Percentiles rank a stretch among this genome's conserved stretches.
Evolutionary conservation across 2,329 filamentous ascomycete species (phyloP).

Genomic region (Aureobasidium lini): DNA sequence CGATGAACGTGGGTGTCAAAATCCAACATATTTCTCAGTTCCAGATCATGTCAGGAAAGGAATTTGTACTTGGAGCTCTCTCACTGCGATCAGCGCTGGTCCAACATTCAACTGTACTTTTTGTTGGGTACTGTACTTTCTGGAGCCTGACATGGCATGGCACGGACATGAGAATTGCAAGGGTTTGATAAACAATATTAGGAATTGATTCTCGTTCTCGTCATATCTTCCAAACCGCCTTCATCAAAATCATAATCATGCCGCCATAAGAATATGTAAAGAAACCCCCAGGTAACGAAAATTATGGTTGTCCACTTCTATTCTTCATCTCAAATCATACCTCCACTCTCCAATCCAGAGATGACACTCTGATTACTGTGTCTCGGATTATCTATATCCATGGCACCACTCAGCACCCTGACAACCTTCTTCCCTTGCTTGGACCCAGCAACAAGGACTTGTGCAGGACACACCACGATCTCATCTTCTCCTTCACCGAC

Average conservation of each 20-base stretch:
- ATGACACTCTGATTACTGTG: slow-evolving; percentile 24
- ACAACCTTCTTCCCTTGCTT: slow-evolving; percentile 41
- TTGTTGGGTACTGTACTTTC: too few relatives aligned
- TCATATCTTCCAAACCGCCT: not conserved
- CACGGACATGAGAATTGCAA: too few relatives aligned
- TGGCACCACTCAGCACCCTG: slow-evolving; percentile 42
- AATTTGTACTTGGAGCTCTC: too few relatives aligned
- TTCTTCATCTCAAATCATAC: not conserved
- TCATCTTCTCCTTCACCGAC: slow-evolving; percentile 82
- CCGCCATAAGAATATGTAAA: not conserved
- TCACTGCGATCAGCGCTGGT: too few relatives aligned
- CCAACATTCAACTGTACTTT: too few relatives aligned
- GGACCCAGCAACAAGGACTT: slow-evolving; percentile 67
- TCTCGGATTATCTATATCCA: slow-evolving; percentile 37
- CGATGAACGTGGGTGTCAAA: too few relatives aligned
- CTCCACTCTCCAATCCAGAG: slow-evolving; percentile 5
- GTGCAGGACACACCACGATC: slow-evolving; percentile 89
- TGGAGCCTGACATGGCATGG: too few relatives aligned
- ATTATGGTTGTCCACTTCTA: not conserved
- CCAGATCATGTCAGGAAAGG: too few relatives aligned
- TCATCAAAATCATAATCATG: not conserved
- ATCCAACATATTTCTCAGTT: too few relatives aligned
- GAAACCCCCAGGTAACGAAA: not conserved
- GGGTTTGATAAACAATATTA: too few relatives aligned
- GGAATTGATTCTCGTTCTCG: not conserved